phyloP scores from a whole-genome alignment of 2,329 filamentous ascomycete genomes.

The Chrysoporthe deuterocubensis region DNA sequence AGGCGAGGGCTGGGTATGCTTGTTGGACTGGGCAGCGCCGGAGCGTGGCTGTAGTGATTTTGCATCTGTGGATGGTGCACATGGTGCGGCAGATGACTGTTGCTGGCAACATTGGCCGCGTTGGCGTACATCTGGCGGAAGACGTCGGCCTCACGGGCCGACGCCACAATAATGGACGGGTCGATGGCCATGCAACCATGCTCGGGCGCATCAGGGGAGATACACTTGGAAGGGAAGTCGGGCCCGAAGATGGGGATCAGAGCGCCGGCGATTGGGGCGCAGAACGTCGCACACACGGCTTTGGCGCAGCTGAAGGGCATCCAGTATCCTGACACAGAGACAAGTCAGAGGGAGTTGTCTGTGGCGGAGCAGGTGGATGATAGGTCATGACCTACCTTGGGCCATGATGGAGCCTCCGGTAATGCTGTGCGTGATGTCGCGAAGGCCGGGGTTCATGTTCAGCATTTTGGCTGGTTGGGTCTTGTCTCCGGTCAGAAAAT shows the following conservation, averaged over 20 bases:
- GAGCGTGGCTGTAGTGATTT: slow-evolving; percentile 19
- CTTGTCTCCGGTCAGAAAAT: slow-evolving; percentile 49
- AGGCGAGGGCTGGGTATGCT: slow-evolving; percentile 27
- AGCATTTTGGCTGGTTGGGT: slow-evolving; percentile 87
- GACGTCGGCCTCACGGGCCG: slow-evolving; percentile 53
- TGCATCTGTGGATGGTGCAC: slow-evolving; percentile 26
- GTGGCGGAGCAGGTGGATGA: not conserved
- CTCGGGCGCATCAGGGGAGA: slow-evolving; percentile 63
- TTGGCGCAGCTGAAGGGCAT: slow-evolving; percentile 87
- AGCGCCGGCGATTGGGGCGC: slow-evolving; percentile 79
- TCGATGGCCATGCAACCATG: slow-evolving; percentile 72
- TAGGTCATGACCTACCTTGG: slow-evolving; percentile 67
- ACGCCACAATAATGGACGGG: slow-evolving; percentile 55
- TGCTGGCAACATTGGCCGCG: slow-evolving; percentile 21
- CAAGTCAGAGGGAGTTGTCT: slow-evolving; percentile 20
- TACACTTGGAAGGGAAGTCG: slow-evolving; percentile 75
- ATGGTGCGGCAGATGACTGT: slow-evolving; percentile 24
- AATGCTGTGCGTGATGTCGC: slow-evolving; percentile 91
- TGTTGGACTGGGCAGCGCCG: slow-evolving; percentile 33
- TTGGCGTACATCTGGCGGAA: slow-evolving; percentile 44
- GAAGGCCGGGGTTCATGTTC: slow-evolving; percentile 76
- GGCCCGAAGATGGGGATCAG: slow-evolving; percentile 90
- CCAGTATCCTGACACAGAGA: slow-evolving; percentile 82
- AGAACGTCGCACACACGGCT: slow-evolving; percentile 89
- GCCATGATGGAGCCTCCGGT: slow-evolving; percentile 89